Percentiles rank a stretch among this genome's conserved stretches.
Evolutionary conservation across 345 rosid genomes (phyloP).

Genomic region (Camelina sativa): DNA sequence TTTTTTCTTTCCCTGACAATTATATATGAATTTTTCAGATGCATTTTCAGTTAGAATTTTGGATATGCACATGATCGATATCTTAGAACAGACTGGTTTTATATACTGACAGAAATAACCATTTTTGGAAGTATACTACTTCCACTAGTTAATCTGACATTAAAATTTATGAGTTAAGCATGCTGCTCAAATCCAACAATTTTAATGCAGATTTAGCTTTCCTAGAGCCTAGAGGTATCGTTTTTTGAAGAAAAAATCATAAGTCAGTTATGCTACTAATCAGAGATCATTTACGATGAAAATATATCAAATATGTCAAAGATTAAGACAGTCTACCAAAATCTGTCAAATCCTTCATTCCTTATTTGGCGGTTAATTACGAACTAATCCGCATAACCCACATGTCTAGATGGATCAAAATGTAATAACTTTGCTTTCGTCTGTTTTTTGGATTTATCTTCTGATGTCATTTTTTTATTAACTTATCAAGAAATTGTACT

Average conservation of each 20-base stretch:
- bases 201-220: too few species aligned
- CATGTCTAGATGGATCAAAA: neutral
- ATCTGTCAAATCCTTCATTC: neutral
- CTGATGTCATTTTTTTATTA: neutral
- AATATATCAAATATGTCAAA: neutral
- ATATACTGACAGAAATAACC: neutral
- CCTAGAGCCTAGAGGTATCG: too few species aligned
- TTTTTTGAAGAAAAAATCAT: too few species aligned
- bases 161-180: too few species aligned
- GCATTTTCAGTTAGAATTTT: constrained; percentile 17
- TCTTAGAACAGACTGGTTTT: constrained; percentile 25
- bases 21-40: constrained; percentile 1
- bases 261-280: too few species aligned
- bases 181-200: neutral
- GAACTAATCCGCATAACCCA: neutral
- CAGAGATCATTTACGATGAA: neutral
- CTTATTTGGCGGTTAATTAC: neutral
- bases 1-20: neutral
- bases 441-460: neutral
- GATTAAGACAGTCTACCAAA: constrained; percentile 11
- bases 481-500: neutral
- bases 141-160: constrained; percentile 7
- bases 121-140: constrained; percentile 16
- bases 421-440: neutral
- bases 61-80: constrained; percentile 37